Percentiles rank a stretch among this genome's conserved stretches.
phyloP scores from a whole-genome alignment of 345 rosid genomes.

The Iberis pinnata region DNA sequence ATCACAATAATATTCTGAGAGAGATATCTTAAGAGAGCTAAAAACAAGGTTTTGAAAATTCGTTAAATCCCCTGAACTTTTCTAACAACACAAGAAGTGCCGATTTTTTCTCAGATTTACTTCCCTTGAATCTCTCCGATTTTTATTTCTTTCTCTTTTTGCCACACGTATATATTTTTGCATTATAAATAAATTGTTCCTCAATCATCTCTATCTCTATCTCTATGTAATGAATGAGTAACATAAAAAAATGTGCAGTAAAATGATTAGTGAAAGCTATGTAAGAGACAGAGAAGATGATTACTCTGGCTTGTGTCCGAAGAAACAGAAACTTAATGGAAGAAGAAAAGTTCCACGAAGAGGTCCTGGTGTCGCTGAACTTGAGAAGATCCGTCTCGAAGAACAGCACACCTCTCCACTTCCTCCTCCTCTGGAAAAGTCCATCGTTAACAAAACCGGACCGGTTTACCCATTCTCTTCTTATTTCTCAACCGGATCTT shows the following conservation, averaged over 20 bases:
- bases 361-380: slow-evolving; percentile 84
- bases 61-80: slow-evolving; percentile 36
- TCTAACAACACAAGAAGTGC: slow-evolving; percentile 38
- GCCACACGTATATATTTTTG: too few species aligned
- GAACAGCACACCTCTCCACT: slow-evolving; percentile 33
- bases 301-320: slow-evolving; percentile 27
- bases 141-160: slow-evolving; percentile 35
- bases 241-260: slow-evolving; percentile 42
- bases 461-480: slow-evolving; percentile 32
- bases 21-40: slow-evolving; percentile 22
- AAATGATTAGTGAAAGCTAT: slow-evolving; percentile 30
- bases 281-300: slow-evolving; percentile 24
- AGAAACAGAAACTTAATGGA: slow-evolving; percentile 38
- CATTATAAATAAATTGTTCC: too few species aligned
- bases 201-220: slow-evolving; percentile 33
- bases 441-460: slow-evolving; percentile 13
- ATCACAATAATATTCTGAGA: too few species aligned
- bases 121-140: slow-evolving; percentile 44
- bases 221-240: slow-evolving; percentile 12
- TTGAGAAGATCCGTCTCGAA: slow-evolving; percentile 68
- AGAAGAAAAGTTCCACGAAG: slow-evolving; percentile 41
- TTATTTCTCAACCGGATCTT: slow-evolving; percentile 21
- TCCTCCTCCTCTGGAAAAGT: slow-evolving; percentile 15
- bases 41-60: slow-evolving; percentile 41
- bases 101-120: slow-evolving; percentile 57